Conservation (phyloP, 164 flowering plant genomes). For the Annona squamosa region DNA sequence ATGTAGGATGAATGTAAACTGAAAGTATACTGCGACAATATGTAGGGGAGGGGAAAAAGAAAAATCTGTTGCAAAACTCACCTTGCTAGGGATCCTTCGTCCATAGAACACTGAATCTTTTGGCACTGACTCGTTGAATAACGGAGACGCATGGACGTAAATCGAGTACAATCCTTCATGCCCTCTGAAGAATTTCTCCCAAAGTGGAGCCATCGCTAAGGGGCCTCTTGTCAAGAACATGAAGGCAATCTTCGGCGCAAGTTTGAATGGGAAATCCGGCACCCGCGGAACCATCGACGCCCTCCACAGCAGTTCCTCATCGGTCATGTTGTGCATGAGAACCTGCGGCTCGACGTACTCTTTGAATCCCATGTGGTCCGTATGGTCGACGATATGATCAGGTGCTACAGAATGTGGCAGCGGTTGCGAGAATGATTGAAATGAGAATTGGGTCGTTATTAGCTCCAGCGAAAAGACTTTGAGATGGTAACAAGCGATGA, state of each 20-base stretch:
- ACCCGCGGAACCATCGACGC: conserved; percentile 43
- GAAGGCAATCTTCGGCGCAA: conserved; percentile 50
- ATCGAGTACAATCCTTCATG: conserved; percentile 43
- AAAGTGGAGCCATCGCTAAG: conserved; percentile 42
- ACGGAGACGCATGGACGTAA: conserved; percentile 50
- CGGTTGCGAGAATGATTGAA: background rate
- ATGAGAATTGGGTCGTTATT: conserved; percentile 17
- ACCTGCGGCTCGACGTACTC: conserved; percentile 24
- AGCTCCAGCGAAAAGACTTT: background rate
- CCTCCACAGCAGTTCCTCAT: conserved; percentile 8
- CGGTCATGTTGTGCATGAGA: conserved; percentile 23
- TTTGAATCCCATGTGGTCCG: conserved; percentile 13
- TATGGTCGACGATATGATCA: background rate
- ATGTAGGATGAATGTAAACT: background rate
- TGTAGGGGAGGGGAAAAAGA: background rate
- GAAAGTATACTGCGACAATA: background rate
- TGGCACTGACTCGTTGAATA: conserved; percentile 31
- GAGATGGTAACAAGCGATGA: conserved; percentile 3
- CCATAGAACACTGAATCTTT: conserved; percentile 35
- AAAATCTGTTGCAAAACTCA: conserved; percentile 12
- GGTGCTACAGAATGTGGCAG: background rate
- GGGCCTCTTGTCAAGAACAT: conserved; percentile 46
- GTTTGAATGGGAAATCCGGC: conserved; percentile 20
- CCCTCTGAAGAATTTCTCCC: conserved; percentile 59
- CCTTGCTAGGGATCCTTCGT: conserved; percentile 57